phyloP scores from a whole-genome alignment of 1,139 yeast species.

The Hyphopichia khmerensis region DNA sequence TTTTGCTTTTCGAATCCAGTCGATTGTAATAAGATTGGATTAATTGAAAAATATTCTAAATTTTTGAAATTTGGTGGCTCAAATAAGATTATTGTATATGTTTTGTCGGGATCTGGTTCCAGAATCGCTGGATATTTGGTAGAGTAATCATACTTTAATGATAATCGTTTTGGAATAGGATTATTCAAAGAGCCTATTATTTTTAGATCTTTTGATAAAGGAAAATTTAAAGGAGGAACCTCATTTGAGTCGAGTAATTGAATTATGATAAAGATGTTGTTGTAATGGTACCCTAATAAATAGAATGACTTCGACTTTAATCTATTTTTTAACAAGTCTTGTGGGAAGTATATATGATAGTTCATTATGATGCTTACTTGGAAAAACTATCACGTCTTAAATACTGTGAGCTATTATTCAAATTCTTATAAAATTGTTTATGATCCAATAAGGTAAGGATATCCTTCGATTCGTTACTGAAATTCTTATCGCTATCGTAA shows the following conservation, averaged over 20 bases:
- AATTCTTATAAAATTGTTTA: slow-evolving; percentile 30
- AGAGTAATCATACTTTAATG: neutral
- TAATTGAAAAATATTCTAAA: slow-evolving; percentile 77
- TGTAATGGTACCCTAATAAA: slow-evolving; percentile 28
- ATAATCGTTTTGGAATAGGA: neutral
- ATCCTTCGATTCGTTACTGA: slow-evolving; percentile 9
- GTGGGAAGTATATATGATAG: slow-evolving; percentile 36
- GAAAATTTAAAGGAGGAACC: slow-evolving; percentile 8
- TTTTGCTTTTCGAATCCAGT: slow-evolving; percentile 19
- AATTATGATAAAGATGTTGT: slow-evolving; percentile 26
- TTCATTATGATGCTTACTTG: slow-evolving; percentile 16
- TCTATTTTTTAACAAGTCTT: slow-evolving; percentile 21
- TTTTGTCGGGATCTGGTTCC: slow-evolving; percentile 1
- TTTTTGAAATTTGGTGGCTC: slow-evolving; percentile 71
- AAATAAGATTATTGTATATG: slow-evolving; percentile 52
- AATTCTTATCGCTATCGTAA: slow-evolving; percentile 7
- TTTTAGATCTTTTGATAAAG: slow-evolving; percentile 12
- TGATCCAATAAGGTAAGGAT: slow-evolving; percentile 14
- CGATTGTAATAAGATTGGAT: slow-evolving; percentile 69
- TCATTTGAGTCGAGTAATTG: slow-evolving; percentile 10
- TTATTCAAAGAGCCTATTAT: slow-evolving; percentile 20
- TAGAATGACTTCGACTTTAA: slow-evolving; percentile 7
- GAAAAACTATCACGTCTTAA: slow-evolving; percentile 43
- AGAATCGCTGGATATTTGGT: neutral
- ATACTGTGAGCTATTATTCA: slow-evolving; percentile 44